phyloP scores from a whole-genome alignment of 768 basidiomycete genomes.

The Rhodotorula babjevae region DNA sequence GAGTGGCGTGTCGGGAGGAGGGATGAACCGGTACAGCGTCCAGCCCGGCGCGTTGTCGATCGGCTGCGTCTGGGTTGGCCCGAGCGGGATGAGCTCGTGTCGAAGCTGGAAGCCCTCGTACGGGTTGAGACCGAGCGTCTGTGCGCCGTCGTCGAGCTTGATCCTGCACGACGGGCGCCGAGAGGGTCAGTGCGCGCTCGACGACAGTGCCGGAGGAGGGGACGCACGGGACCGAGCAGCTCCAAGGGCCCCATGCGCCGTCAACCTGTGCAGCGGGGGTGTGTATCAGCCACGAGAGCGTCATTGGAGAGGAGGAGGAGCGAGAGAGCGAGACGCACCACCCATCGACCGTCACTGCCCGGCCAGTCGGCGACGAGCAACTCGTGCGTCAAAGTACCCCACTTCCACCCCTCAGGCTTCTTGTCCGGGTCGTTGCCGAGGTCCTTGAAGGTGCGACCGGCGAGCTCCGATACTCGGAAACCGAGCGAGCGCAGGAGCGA shows the following conservation, averaged over 20 bases:
- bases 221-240: constrained; percentile 4
- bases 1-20: constrained; percentile 7
- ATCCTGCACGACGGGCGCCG: background rate
- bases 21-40: constrained; percentile 33
- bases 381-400: constrained; percentile 31
- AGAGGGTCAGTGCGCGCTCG: background rate
- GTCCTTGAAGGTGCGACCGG: constrained; percentile 21
- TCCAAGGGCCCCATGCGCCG: constrained; percentile 24
- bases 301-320: background rate
- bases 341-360: constrained; percentile 19
- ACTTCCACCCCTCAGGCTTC: constrained; percentile 27
- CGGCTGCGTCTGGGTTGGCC: background rate
- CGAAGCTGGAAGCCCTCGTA: constrained; percentile 29
- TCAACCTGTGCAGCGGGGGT: background rate
- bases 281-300: background rate
- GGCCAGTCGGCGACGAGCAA: constrained; percentile 26
- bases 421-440: constrained; percentile 29
- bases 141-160: constrained; percentile 12
- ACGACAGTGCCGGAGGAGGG: too few species aligned
- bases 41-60: constrained; percentile 32
- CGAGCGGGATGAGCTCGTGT: constrained; percentile 13
- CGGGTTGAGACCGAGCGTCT: constrained; percentile 12
- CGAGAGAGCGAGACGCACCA: background rate
- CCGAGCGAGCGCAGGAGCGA: constrained; percentile 17
- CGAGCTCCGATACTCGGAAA: constrained; percentile 22